These are phyloP conservation scores for Candida glucosophila DNA, from an alignment of 1,139 yeast species.

Conservation along the genomic window DNA sequence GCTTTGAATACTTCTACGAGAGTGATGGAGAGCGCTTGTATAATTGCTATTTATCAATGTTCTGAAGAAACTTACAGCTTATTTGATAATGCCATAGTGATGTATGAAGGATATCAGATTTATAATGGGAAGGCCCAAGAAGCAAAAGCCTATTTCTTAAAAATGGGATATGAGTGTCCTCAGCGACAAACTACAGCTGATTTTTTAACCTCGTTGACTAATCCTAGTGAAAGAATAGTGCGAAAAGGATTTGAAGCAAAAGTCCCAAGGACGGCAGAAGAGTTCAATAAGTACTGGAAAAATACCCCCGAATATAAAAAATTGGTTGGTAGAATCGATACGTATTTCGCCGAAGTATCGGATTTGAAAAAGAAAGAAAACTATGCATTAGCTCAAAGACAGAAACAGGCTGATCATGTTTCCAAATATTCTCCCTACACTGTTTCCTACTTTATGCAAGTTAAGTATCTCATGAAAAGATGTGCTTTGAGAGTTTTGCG, in stretches of 20 bases:
- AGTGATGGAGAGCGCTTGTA: conserved; percentile 50
- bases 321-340: conserved; percentile 12
- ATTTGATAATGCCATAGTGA: conserved; percentile 65
- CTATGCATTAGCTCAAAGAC: conserved; percentile 16
- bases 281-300: conserved; percentile 19
- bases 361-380: conserved; percentile 5
- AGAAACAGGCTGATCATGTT: conserved; percentile 19
- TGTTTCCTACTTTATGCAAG: conserved; percentile 27
- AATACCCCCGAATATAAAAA: conserved; percentile 12
- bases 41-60: conserved; percentile 79
- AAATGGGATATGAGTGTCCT: conserved; percentile 53
- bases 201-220: conserved; percentile 69
- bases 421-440: conserved; percentile 22
- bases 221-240: conserved; percentile 58
- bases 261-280: conserved; percentile 19
- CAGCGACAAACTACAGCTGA: conserved; percentile 79
- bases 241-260: conserved; percentile 36
- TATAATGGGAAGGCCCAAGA: conserved; percentile 53
- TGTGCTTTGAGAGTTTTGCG: conserved; percentile 19
- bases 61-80: conserved; percentile 69
- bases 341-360: conserved; percentile 7
- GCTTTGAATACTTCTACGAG: conserved; percentile 60
- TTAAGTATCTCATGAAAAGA: conserved; percentile 19
- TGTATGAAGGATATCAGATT: conserved; percentile 74
- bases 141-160: conserved; percentile 36